These are phyloP conservation scores for Fusarium ramigenum DNA, from an alignment of 2,329 filamentous ascomycete species.

Conservation along the genomic window DNA sequence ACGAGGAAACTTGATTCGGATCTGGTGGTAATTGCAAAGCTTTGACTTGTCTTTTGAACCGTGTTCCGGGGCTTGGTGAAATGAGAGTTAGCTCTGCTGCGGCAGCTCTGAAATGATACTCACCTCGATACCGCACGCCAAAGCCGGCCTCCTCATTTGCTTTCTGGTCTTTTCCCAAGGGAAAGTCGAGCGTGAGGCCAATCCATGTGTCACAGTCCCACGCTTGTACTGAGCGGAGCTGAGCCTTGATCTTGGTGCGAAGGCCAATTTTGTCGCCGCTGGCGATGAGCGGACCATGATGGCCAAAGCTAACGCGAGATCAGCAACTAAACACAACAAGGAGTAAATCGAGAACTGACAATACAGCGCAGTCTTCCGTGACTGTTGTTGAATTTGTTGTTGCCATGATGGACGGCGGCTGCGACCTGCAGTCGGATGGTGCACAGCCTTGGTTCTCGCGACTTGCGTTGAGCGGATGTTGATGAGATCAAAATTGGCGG, in stretches of 20 bases:
- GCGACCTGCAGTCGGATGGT: not conserved
- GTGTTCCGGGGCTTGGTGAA: not conserved
- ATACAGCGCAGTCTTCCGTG: not conserved
- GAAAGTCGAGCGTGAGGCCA: not conserved
- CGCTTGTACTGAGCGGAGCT: not conserved
- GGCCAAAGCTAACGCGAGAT: not conserved
- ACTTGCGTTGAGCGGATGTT: not conserved
- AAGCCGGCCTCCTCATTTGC: not conserved
- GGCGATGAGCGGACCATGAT: slow-evolving; percentile 3
- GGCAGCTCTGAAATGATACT: not conserved
- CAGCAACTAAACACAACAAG: not conserved
- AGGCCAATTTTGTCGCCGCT: not conserved
- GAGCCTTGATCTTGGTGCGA: not conserved
- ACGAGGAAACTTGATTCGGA: not conserved
- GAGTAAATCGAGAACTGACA: not conserved
- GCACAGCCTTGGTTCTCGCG: not conserved
- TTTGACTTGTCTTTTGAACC: not conserved
- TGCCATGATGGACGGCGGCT: not conserved
- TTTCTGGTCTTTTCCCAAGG: not conserved
- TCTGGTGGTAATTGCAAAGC: not conserved
- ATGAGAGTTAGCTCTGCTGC: not conserved
- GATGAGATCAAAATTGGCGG: not conserved
- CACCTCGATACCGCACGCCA: slow-evolving; percentile 2
- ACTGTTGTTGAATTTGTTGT: not conserved
- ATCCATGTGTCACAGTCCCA: not conserved